phyloP scores from a whole-genome alignment of 1,284 basidiomycete species.

The Heterobasidion irregulare region DNA sequence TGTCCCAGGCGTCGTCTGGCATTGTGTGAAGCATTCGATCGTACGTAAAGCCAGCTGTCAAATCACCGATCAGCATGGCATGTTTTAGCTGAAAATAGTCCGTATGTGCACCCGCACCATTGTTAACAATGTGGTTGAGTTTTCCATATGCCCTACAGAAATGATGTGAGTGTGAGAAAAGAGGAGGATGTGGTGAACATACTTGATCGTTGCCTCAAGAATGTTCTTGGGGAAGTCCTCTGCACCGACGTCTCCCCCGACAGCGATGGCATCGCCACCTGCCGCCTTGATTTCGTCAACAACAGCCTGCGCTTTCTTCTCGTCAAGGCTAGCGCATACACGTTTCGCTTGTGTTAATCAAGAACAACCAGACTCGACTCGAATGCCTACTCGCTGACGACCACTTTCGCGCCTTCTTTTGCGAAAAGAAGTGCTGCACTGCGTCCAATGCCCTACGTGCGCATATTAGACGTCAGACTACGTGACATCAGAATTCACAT shows the following conservation, averaged over 20 bases:
- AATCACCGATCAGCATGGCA: background rate
- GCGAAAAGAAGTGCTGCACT: slow-evolving; percentile 74
- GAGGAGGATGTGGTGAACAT: slow-evolving; percentile 19
- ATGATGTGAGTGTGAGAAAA: background rate
- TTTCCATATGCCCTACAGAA: slow-evolving; percentile 61
- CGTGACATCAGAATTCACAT: slow-evolving; percentile 6
- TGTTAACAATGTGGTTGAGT: slow-evolving; percentile 84
- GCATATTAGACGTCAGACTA: background rate
- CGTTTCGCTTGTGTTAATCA: background rate
- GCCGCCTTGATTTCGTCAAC: slow-evolving; percentile 66
- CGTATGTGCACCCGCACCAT: slow-evolving; percentile 32
- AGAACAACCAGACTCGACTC: background rate
- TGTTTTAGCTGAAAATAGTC: slow-evolving; percentile 1
- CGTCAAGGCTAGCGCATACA: slow-evolving; percentile 45
- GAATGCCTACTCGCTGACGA: slow-evolving; percentile 64
- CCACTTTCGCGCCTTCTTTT: slow-evolving; percentile 81
- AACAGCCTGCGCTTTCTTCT: slow-evolving; percentile 55
- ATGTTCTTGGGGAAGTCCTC: slow-evolving; percentile 79
- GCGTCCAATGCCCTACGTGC: slow-evolving; percentile 61
- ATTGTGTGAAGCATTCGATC: slow-evolving; percentile 88
- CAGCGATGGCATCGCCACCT: slow-evolving; percentile 67
- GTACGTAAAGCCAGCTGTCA: slow-evolving; percentile 73
- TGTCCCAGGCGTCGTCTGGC: slow-evolving; percentile 74
- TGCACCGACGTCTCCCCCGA: slow-evolving; percentile 71
- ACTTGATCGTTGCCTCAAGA: slow-evolving; percentile 72